Evolutionary conservation across 2,329 filamentous ascomycete species (phyloP).

Genomic region (Plenodomus lindquistii): DNA sequence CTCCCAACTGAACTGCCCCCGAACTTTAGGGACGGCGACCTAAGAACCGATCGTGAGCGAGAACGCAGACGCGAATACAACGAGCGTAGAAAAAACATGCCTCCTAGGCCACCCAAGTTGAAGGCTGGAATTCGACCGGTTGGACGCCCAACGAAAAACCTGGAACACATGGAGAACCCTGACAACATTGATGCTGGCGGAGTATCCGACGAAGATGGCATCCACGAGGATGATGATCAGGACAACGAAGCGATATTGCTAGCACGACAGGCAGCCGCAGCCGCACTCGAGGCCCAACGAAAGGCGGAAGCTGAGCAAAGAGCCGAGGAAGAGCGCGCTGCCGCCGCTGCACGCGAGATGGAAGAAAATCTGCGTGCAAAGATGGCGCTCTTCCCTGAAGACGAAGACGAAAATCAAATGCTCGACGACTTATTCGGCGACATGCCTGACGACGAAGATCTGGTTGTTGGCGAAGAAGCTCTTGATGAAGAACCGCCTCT

Average conservation of each 20-base stretch:
- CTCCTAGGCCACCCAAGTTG: conserved; percentile 13
- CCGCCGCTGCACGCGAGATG: conserved; percentile 32
- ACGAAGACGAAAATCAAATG: conserved; percentile 29
- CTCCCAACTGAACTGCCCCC: conserved; percentile 50
- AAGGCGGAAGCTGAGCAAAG: conserved; percentile 26
- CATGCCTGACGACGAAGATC: conserved; percentile 26
- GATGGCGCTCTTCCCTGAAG: conserved; percentile 37
- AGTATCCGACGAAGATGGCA: conserved; percentile 31
- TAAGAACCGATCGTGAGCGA: conserved; percentile 32
- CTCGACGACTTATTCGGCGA: conserved; percentile 34
- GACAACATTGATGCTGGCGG: conserved; percentile 34
- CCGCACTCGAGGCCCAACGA: conserved; percentile 28
- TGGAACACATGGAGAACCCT: no score
- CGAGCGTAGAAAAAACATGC: conserved; percentile 32
- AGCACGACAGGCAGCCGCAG: conserved; percentile 29
- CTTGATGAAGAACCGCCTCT: background rate
- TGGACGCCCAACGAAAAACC: conserved; percentile 27
- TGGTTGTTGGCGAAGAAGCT: conserved; percentile 8
- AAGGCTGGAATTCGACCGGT: conserved; percentile 31
- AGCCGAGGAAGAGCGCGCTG: conserved; percentile 22
- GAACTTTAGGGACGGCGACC: conserved; percentile 45
- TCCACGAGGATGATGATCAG: conserved; percentile 38
- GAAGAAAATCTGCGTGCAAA: conserved; percentile 43
- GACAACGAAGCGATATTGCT: conserved; percentile 22
- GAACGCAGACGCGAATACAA: conserved; percentile 26